Conservation (phyloP, 352 stramenopile species). For the Thalassiosira hispida region DNA sequence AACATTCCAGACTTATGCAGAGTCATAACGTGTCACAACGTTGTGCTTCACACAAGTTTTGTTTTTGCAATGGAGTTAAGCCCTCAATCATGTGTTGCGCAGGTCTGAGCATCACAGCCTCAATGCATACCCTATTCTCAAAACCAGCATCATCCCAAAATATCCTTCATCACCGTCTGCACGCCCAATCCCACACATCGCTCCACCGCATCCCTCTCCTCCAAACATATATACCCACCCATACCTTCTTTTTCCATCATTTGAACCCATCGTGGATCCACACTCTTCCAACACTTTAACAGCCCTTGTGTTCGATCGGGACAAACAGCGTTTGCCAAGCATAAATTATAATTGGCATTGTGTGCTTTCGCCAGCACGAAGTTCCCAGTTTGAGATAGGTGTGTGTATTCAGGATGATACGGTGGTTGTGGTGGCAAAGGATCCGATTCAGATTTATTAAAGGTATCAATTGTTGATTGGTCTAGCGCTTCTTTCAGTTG, state of each 20-base stretch:
- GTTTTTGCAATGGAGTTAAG: no score
- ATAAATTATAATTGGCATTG: constrained; percentile 39
- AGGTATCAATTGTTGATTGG: not conserved
- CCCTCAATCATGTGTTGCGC: no score
- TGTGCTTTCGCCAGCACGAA: constrained; percentile 24
- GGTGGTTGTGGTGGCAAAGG: constrained; percentile 1
- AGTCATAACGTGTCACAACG: no score
- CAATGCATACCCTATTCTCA: no score
- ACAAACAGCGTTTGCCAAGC: constrained; percentile 27
- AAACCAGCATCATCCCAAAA: constrained; percentile 22
- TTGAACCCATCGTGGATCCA: constrained; percentile 12
- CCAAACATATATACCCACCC: constrained; percentile 30
- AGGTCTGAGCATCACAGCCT: no score
- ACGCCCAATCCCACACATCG: constrained; percentile 57
- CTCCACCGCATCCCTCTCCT: constrained; percentile 57
- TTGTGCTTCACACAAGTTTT: no score
- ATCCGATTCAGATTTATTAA: not conserved
- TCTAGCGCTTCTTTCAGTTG: constrained; percentile 3
- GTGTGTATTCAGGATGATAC: constrained; percentile 36
- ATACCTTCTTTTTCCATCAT: constrained; percentile 26
- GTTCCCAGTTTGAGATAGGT: constrained; percentile 30
- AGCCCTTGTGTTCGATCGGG: constrained; percentile 26
- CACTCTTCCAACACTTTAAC: constrained; percentile 29
- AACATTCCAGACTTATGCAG: no score
- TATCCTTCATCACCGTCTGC: constrained; percentile 41